Percentiles rank a stretch among this genome's conserved stretches.
phyloP scores from a whole-genome alignment of 2,329 filamentous ascomycete species.

The Aureobasidium musti region DNA sequence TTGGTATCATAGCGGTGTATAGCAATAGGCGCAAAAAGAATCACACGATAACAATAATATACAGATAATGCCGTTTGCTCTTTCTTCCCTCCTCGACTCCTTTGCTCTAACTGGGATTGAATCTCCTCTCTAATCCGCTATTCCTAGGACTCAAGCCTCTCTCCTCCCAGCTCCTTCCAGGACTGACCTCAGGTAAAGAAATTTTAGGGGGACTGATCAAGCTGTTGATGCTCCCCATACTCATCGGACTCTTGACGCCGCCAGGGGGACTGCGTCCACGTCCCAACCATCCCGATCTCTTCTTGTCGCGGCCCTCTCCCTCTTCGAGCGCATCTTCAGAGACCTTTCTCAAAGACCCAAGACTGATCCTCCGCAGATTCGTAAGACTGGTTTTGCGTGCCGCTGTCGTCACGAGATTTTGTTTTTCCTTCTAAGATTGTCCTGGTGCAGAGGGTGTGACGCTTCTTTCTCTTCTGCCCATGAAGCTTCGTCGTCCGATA shows the following conservation, averaged over 20 bases:
- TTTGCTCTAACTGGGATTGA: no score
- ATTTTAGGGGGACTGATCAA: background rate
- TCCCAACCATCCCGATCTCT: background rate
- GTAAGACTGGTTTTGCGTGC: background rate
- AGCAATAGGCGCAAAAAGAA: no score
- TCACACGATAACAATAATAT: no score
- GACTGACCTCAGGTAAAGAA: background rate
- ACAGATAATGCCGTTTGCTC: no score
- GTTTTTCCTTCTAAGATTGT: background rate
- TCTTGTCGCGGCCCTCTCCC: background rate
- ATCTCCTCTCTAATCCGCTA: no score
- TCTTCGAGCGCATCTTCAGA: background rate
- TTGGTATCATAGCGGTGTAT: no score
- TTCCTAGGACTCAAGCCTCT: no score
- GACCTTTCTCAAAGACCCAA: background rate
- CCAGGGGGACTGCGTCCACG: background rate
- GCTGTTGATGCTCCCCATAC: background rate
- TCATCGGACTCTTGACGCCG: background rate
- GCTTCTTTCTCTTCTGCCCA: slow-evolving; percentile 30
- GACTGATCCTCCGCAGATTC: background rate
- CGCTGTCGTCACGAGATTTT: background rate
- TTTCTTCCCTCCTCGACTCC: no score
- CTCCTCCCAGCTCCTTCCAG: background rate
- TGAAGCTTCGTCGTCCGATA: slow-evolving; percentile 30
- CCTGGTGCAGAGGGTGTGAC: slow-evolving; percentile 23